Evolutionary conservation across 202 grass and related monocot genomes (phyloP).

Genomic region (Cymbopogon flexuosus): DNA sequence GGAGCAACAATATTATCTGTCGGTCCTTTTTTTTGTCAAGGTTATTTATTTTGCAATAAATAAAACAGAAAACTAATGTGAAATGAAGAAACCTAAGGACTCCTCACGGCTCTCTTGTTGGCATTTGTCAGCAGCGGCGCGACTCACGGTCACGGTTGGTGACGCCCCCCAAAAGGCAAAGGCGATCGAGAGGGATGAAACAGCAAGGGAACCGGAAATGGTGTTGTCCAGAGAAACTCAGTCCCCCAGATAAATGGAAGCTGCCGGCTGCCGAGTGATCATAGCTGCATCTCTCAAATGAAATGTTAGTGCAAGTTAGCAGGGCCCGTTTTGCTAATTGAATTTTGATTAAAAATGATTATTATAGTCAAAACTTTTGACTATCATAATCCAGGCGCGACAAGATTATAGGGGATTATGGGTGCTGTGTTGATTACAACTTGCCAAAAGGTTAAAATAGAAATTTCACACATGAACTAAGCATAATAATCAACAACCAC

Average conservation of each 20-base stretch:
- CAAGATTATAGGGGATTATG: too few species aligned
- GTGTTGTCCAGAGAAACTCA: slow-evolving; percentile 3
- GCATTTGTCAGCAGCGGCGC: slow-evolving; percentile 7
- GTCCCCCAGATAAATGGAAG: slow-evolving; percentile 7
- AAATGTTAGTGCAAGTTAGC: not conserved
- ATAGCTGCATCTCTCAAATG: not conserved
- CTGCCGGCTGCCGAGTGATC: not conserved
- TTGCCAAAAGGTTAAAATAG: too few species aligned
- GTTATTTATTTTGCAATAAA: not conserved
- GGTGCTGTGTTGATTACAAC: too few species aligned
- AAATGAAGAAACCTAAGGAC: not conserved
- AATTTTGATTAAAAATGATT: too few species aligned
- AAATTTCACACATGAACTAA: too few species aligned
- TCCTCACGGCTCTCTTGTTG: not conserved
- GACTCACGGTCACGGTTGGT: slow-evolving; percentile 9
- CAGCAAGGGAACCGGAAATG: not conserved
- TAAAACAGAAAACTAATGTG: not conserved
- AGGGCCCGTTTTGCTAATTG: too few species aligned
- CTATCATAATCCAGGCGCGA: too few species aligned
- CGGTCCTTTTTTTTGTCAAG: not conserved
- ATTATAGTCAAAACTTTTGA: too few species aligned
- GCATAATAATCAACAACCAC: too few species aligned
- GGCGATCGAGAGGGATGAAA: not conserved
- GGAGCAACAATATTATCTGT: not conserved
- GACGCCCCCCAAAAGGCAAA: slow-evolving; percentile 37